These are phyloP conservation scores for Backusella mclennaniae DNA, from an alignment of 192 early-diverging fungal genomes.

Conservation along the genomic window DNA sequence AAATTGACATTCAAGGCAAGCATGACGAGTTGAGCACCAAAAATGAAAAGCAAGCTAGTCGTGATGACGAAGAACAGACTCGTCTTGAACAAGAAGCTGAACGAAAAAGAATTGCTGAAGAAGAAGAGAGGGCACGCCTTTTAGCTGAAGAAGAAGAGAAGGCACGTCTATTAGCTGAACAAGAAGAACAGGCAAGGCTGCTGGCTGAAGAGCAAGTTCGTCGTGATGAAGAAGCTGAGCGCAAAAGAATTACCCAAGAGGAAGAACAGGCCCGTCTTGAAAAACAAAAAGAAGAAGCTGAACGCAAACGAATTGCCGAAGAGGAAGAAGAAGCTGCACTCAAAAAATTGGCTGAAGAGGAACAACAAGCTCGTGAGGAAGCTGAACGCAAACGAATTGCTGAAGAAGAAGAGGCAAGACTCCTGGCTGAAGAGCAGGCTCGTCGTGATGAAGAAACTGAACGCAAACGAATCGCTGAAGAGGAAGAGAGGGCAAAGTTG, in stretches of 20 bases:
- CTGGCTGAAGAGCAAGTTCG: neutral
- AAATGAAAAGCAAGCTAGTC: neutral
- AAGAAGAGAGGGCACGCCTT: neutral
- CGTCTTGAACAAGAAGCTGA: neutral
- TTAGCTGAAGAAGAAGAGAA: neutral
- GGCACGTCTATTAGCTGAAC: neutral
- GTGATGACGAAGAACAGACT: neutral
- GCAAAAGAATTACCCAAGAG: neutral
- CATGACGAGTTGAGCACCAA: too few species aligned
- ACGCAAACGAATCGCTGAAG: neutral
- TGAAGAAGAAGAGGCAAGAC: neutral
- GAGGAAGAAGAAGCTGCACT: neutral
- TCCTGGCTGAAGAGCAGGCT: neutral
- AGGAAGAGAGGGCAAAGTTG: neutral
- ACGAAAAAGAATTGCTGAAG: neutral
- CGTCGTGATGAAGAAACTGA: neutral
- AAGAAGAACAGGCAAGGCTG: neutral
- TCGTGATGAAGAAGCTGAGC: neutral
- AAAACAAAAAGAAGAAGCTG: neutral
- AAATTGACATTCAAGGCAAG: neutral
- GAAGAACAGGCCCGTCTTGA: neutral
- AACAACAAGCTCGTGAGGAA: neutral
- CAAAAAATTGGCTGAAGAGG: neutral
- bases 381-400: neutral
- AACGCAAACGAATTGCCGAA: neutral